phyloP scores from a whole-genome alignment of 805 yeast genomes.

The Starmerella apicola region DNA sequence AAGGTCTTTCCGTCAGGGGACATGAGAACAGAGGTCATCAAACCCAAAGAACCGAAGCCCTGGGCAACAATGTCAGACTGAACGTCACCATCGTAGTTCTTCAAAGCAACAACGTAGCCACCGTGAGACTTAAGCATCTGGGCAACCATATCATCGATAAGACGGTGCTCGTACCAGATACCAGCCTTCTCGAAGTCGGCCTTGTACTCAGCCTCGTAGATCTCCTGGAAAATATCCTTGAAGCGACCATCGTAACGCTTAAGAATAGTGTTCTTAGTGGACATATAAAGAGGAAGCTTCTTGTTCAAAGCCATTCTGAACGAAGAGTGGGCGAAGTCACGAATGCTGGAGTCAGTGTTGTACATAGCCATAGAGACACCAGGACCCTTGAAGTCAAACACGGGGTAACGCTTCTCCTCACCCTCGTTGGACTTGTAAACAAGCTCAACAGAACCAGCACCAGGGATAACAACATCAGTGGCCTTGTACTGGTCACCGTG shows the following conservation, averaged over 20 bases:
- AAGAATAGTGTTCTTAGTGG: slow-evolving; percentile 90
- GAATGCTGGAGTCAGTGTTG: slow-evolving; percentile 84
- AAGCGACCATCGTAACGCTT: slow-evolving; percentile 91
- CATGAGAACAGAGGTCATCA: slow-evolving; percentile 93
- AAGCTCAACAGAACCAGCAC: slow-evolving; percentile 67
- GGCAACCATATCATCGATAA: slow-evolving; percentile 97
- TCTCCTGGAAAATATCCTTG: slow-evolving; percentile 79
- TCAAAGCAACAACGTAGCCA: slow-evolving; percentile 89
- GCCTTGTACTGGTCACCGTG: slow-evolving; percentile 96
- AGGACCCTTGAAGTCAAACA: slow-evolving; percentile 54
- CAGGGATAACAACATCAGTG: slow-evolving; percentile 67
- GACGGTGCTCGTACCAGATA: slow-evolving; percentile 94
- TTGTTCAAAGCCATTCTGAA: slow-evolving; percentile 76
- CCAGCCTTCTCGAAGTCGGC: slow-evolving; percentile 58
- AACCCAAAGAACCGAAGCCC: slow-evolving; percentile 92
- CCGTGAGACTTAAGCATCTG: slow-evolving; percentile 95
- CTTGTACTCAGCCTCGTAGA: slow-evolving; percentile 62
- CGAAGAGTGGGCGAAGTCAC: slow-evolving; percentile 85
- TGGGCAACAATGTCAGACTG: slow-evolving; percentile 95
- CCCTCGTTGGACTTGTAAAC: slow-evolving; percentile 64
- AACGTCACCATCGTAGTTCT: slow-evolving; percentile 97
- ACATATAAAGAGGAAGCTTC: slow-evolving; percentile 66
- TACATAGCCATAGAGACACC: slow-evolving; percentile 90
- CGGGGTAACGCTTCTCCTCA: slow-evolving; percentile 42
- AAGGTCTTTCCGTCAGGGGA: slow-evolving; percentile 95